Base-by-base conservation (phyloP, 805 yeast species). In the Candida mattraensis region DNA sequence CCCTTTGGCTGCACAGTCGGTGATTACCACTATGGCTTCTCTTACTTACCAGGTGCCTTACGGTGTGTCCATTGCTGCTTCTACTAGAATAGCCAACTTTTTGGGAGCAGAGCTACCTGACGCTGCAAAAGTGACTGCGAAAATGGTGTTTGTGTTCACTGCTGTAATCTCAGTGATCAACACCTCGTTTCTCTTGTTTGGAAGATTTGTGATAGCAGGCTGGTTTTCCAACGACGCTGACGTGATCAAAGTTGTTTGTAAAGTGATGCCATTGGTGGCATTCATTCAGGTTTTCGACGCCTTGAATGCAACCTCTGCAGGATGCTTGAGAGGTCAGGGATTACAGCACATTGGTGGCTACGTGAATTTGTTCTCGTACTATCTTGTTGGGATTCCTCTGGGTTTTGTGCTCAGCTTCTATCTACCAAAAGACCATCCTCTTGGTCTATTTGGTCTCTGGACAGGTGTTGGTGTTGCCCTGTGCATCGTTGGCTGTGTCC, bases 21-120 rank as follows among this genome's bases (percentile, higher is more conserved):
- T 83, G 35, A 72, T 83, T 10, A 67, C 84, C 16, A 82, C 88
- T 1, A 72, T 83, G 32, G 80, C 84, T 37, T 77, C 81, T 0
- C 56, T 84, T 34, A 66, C 80, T 14, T 84, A 81, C 55, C 93
- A 84, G 56, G 64, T 83, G 5, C 89, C 89, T 15, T 81, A 84
- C 54, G 87, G 88, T 11, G 71, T 83, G 24, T 77, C 86, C 7
- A 80, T 84, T 36, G 85, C 89, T 4, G 75, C 84, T 0, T 78
- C 87, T 9, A 83, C 91, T 2, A 71, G 91, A 58, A 74, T 83
- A 14, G 91, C 91, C 5, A 81, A 85, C 69, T 80, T 69, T 44
- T 71, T 84, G 37, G 93, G 93, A 17, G 84, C 87, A 1, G 51
- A 53, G 34, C 37, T 60, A 8, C 58, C 61, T 19, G 30, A 44